These are phyloP conservation scores for Fusarium torulosum DNA, from an alignment of 2,329 filamentous ascomycete species.

Conservation along the genomic window DNA sequence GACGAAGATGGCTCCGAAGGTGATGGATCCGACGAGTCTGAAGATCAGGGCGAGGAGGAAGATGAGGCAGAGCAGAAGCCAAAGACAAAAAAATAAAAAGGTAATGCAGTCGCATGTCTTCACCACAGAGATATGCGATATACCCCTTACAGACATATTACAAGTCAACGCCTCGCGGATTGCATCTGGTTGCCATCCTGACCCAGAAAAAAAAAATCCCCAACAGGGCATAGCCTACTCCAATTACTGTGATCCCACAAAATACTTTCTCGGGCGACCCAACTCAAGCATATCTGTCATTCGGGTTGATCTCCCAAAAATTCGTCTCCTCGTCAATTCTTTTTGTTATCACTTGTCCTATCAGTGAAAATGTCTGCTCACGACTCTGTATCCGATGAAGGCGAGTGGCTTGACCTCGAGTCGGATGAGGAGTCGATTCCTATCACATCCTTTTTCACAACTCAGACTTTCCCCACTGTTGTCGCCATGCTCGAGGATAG, in stretches of 20 bases:
- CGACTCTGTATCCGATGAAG: slow-evolving; percentile 56
- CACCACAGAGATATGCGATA: slow-evolving; percentile 32
- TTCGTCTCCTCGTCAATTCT: background rate
- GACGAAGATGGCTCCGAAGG: slow-evolving; percentile 55
- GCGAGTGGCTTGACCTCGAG: slow-evolving; percentile 68
- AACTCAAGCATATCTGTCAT: slow-evolving; percentile 19
- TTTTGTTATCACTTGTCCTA: slow-evolving; percentile 55
- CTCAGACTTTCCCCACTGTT: slow-evolving; percentile 73
- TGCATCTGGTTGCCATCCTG: slow-evolving; percentile 44
- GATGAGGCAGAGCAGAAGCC: slow-evolving; percentile 10
- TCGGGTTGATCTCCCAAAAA: slow-evolving; percentile 7
- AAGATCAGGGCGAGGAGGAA: slow-evolving; percentile 23
- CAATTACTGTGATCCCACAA: slow-evolving; percentile 53
- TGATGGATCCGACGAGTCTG: slow-evolving; percentile 35
- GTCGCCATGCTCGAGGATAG: slow-evolving; percentile 76
- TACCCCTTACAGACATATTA: slow-evolving; percentile 50
- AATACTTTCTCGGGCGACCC: slow-evolving; percentile 38
- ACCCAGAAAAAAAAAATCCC: slow-evolving; percentile 41
- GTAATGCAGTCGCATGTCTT: background rate
- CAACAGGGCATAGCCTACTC: slow-evolving; percentile 51
- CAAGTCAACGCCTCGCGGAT: slow-evolving; percentile 45
- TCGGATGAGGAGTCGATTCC: slow-evolving; percentile 72
- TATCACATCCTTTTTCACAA: slow-evolving; percentile 77
- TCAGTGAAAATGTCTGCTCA: slow-evolving; percentile 47
- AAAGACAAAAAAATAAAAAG: slow-evolving; percentile 6